Evolutionary conservation across 2,329 filamentous ascomycete species (phyloP).

Genomic region (Parascedosporium putredinis): DNA sequence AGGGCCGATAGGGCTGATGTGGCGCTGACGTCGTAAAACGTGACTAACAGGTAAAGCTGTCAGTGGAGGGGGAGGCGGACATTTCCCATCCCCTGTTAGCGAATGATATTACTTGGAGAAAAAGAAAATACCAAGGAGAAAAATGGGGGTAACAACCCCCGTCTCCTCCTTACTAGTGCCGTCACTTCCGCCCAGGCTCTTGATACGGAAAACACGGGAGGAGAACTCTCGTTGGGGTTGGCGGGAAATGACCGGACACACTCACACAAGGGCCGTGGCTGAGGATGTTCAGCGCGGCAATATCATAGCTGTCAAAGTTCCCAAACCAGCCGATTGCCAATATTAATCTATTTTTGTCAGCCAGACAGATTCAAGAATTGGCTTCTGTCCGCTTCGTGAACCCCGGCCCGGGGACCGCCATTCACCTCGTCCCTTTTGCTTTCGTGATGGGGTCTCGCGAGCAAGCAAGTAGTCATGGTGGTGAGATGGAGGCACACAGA

Average conservation of each 20-base stretch:
- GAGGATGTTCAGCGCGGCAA: constrained; percentile 55
- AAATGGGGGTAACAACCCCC: too few relatives aligned
- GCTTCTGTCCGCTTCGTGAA: not conserved
- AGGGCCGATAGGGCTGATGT: constrained; percentile 51
- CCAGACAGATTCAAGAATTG: constrained; percentile 4
- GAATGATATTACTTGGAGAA: too few relatives aligned
- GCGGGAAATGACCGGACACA: constrained; percentile 3
- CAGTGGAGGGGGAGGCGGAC: not conserved
- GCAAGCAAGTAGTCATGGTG: too few relatives aligned
- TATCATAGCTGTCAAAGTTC: constrained; percentile 63
- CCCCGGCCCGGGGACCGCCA: too few relatives aligned
- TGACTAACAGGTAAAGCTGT: constrained; percentile 61
- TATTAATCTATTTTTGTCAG: constrained; percentile 43
- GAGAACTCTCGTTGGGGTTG: too few relatives aligned
- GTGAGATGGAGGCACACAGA: too few relatives aligned
- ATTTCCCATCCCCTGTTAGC: too few relatives aligned
- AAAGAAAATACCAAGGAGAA: too few relatives aligned
- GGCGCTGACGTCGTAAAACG: constrained; percentile 64
- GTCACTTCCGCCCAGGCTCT: too few relatives aligned
- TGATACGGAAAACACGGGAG: too few relatives aligned
- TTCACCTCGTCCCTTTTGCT: not conserved
- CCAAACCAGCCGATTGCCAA: constrained; percentile 64
- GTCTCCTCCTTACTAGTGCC: too few relatives aligned
- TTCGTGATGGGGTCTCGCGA: not conserved
- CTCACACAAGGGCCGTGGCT: constrained; percentile 63